Conservation (phyloP, 202 grass and related monocot genomes). For the Panicum virgatum region DNA sequence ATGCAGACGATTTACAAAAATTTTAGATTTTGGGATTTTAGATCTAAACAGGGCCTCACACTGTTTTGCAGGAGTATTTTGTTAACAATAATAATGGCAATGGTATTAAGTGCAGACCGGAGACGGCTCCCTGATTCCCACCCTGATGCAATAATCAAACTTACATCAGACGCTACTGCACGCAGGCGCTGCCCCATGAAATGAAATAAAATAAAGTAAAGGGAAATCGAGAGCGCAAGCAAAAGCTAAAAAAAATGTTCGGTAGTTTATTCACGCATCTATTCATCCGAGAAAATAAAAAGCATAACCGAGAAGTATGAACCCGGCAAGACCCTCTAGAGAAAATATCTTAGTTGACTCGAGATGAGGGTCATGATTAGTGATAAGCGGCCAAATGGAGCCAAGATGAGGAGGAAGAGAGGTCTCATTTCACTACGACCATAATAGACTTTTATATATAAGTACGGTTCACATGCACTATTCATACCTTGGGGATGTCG, state of each 20-base stretch:
- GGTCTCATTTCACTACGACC: background rate
- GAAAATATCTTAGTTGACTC: background rate
- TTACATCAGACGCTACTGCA: background rate
- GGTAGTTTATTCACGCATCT: background rate
- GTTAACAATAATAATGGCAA: no score
- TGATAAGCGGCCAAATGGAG: constrained; percentile 35
- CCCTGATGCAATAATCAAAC: background rate
- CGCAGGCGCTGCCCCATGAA: background rate
- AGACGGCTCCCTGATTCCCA: background rate
- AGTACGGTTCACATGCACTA: background rate
- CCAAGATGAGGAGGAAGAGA: background rate
- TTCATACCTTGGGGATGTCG: background rate
- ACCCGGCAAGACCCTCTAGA: background rate
- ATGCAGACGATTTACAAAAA: no score
- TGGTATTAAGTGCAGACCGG: no score
- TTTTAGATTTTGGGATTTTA: no score
- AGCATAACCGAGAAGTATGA: background rate
- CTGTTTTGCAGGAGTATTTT: no score
- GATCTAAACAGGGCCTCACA: no score
- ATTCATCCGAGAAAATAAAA: background rate
- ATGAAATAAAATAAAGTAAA: background rate
- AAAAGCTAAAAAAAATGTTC: background rate
- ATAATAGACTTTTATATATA: background rate
- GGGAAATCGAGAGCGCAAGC: background rate
- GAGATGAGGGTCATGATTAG: background rate